Base-by-base conservation (phyloP, 495 filamentous ascomycete genomes). In the Bombardia bombarda region DNA sequence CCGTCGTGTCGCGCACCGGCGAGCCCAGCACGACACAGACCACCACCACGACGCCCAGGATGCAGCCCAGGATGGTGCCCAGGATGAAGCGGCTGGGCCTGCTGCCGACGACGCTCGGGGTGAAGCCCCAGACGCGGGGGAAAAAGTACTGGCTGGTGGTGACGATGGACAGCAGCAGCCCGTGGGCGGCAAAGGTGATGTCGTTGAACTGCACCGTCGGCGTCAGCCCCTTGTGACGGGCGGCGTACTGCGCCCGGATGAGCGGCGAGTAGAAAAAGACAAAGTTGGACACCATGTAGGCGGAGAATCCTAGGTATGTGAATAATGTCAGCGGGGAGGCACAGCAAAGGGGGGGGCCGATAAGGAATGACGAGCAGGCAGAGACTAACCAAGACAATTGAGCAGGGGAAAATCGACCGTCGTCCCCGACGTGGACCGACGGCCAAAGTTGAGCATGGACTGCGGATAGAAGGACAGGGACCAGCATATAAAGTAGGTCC, bases 401-500 rank as follows among this genome's bases (percentile, higher is more conserved):
- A 90, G 70, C 6, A 80, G 73, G 5, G 86, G 86, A 55, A 88
- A 95, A 59, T 96, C 88, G 38, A 92, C 80, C 0, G 89, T 82
- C 7, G 89, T 79, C 8, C 92, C 92, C 4, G 76, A 73, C 3
- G 90, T 95, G 3, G 88, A 83, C 19, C 73, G 70, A 16, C 88
- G 78, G 22, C 64, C 72, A 58, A 71, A 80, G 69, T 94, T 98
- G 43, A 79, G 73, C 30, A 90, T 60, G 1, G 83, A 75, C 54
- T 97, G 92, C 1, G 93, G 90, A 58, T 96, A 98, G 66, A 95
- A 97, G 10, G 87, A 94, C 30, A 83, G 58, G 1, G 83, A 86
- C 90, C 90, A 93, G 56, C 74, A 77, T n/a, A 80, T 40, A 44
- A 78, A 79, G 63, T 82, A 82, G 42, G 70, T 43, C 72, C 77